Conservation (phyloP, 1,139 yeast genomes). For the Lodderomyces beijingensis region DNA sequence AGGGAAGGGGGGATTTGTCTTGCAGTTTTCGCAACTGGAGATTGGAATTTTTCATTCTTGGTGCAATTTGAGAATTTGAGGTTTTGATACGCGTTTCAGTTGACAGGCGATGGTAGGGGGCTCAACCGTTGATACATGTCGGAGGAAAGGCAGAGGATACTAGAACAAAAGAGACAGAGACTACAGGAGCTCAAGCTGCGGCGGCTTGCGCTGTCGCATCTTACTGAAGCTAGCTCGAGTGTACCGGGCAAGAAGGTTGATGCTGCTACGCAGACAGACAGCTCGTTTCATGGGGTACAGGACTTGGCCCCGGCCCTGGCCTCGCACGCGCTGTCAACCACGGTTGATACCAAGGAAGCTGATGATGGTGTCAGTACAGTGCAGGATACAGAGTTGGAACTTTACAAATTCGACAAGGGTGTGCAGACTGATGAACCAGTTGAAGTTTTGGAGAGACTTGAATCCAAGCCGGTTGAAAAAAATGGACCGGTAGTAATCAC, state of each 20-base stretch:
- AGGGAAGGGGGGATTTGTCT: too few relatives aligned
- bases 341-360: neutral
- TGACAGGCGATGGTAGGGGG: too few relatives aligned
- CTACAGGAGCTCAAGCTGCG: slow-evolving; percentile 37
- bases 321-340: neutral
- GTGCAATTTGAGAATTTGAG: too few relatives aligned
- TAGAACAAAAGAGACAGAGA: slow-evolving; percentile 41
- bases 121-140: too few relatives aligned
- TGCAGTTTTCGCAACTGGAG: neutral
- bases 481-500: too few relatives aligned
- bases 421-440: too few relatives aligned
- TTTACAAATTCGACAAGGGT: neutral
- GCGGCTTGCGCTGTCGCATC: too few relatives aligned
- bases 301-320: neutral
- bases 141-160: slow-evolving; percentile 37
- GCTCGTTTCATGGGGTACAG: neutral
- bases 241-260: slow-evolving; percentile 9
- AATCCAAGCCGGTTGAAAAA: neutral
- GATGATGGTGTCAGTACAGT: neutral
- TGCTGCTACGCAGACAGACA: slow-evolving; percentile 11
- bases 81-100: too few relatives aligned
- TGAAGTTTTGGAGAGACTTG: too few relatives aligned
- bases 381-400: neutral
- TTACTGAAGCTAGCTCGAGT: too few relatives aligned
- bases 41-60: too few relatives aligned